Evolutionary conservation across 1,284 basidiomycete species (phyloP), one percentile per base, ranked within the genome.

Genomic region (Heterobasidion irregulare): DNA sequence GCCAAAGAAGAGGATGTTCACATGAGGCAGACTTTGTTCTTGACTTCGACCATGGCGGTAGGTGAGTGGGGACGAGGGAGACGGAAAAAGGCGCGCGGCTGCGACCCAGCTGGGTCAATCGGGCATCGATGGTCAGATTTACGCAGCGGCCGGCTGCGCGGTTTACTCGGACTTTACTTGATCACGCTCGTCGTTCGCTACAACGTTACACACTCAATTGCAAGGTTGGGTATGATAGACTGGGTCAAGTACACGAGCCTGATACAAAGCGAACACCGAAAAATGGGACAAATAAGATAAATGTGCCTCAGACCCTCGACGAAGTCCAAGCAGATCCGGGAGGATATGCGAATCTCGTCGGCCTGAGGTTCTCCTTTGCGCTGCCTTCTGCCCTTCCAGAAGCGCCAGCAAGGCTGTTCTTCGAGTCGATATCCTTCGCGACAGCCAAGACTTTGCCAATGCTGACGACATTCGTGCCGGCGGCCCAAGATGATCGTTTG

Each of bases 1-100:
- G n/a, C 16, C 32, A 33, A 52, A 47, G n/a, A 18, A n/a, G 26
- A 50, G 47, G 32, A 36, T 41, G 70, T 79, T 61, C 68, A 91
- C 91, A 94, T 93, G 59, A 94, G 77, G 70, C 92, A 94, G 71
- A 94, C 88, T 75, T 92, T 94, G 75, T 92, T 87, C 77, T 88
- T 87, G 56, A 86, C 78, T 67, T 82, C 59, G 52, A 74, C 74
- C 72, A 74, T 73, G 54, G 45, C 56, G 26, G 46, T 19, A 9
- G 34, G 45, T 9, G 35, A 12, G 47, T 46, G 38, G 51, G 38
- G 34, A 36, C 47, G 45, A 32, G 44, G 8, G 45, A 26, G 43
- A 51, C n/a, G 44, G 51, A 53, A n/a, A 41, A n/a, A 41, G 10
- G 5, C 12, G 38, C 38, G n/a, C 38, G 38, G n/a, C 38, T 41